Evolutionary conservation across 192 early-diverging fungal genomes (phyloP), one percentile per base, ranked within the genome.

Genomic region (Paraglomus brasilianum): DNA sequence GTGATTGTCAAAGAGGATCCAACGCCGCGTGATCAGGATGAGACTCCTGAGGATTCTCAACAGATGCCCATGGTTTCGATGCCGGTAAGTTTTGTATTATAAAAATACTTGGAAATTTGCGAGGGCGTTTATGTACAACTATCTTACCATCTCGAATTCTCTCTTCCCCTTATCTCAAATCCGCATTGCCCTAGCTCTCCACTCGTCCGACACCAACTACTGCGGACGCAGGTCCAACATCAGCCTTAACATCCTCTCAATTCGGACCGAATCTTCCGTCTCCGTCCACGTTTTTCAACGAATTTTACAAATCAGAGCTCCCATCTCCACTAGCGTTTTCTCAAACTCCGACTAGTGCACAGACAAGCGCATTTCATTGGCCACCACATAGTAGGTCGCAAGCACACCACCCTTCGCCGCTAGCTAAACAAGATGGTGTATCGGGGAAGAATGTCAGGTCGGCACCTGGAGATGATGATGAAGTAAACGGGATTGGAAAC

Each of bases 301-400:
- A 88, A 45, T 86, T 93, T 50, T 90, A 89, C 66, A 87, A 90
- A 55, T 84, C 77, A 57, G 88, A 90, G 47, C 76, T 88, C 58
- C 88, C 83, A n/a, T 91, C 89, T 67, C 91, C 91, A 9, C 79
- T 93, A 57, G 88, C 88, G 40, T 91, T 91, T 78, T 83, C 83
- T 24, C 78, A 85, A 19, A 92, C 89, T 9, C 89, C 91, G 0
- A 88, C 87, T 6, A 85, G 84, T 19, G 87, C 83, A 19, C 73
- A 77, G n/a, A 61, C 67, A 1, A 82, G 86, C 11, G 82, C 86
- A 9, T 93, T 93, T 72, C 78, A 86, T 68, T 93, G 91, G 91
- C 91, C 91, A 0, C 83, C 50, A 56, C 69, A 73, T 44, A 66
- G 63, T 15, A 51, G 73, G 17, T 22, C 77, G 10, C 62, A 75